Percentiles rank a stretch among this genome's conserved stretches.
Conservation (phyloP, 441 rosid genomes). For the Viola pubescens region DNA sequence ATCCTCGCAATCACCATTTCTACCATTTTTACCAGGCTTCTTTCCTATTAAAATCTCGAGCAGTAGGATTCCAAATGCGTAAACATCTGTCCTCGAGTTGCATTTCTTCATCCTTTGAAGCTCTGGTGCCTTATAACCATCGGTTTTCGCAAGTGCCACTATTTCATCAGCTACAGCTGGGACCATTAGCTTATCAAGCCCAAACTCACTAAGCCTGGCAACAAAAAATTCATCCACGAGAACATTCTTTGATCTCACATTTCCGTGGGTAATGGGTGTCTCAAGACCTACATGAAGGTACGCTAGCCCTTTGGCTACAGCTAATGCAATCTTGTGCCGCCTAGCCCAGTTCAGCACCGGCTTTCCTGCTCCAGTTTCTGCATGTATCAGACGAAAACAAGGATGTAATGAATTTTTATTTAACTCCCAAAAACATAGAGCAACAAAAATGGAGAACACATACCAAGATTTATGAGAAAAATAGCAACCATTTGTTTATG, state of each 20-base stretch:
- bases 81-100: constrained; percentile 89
- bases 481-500: too few relatives aligned
- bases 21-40: constrained; percentile 74
- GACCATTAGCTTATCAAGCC: constrained; percentile 88
- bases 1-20: constrained; percentile 56
- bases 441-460: not conserved
- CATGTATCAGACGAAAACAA: constrained; percentile 16
- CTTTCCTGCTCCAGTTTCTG: constrained; percentile 72
- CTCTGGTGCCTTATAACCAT: constrained; percentile 94
- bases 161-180: constrained; percentile 88
- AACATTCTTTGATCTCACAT: constrained; percentile 77
- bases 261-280: constrained; percentile 78
- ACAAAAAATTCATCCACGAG: constrained; percentile 84
- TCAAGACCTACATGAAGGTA: constrained; percentile 80
- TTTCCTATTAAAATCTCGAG: constrained; percentile 87
- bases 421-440: not conserved
- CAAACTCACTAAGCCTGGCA: constrained; percentile 76
- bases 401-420: constrained; percentile 1
- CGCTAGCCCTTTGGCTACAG: constrained; percentile 79
- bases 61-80: constrained; percentile 82
- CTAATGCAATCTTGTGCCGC: constrained; percentile 86
- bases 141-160: constrained; percentile 70
- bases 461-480: too few relatives aligned
- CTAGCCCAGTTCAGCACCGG: constrained; percentile 85
- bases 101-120: constrained; percentile 96